Percentiles rank a stretch among this genome's conserved stretches.
These are phyloP conservation scores for Fusarium tanahbumbuense DNA, from an alignment of 2,329 filamentous ascomycete genomes.

Conservation along the genomic window DNA sequence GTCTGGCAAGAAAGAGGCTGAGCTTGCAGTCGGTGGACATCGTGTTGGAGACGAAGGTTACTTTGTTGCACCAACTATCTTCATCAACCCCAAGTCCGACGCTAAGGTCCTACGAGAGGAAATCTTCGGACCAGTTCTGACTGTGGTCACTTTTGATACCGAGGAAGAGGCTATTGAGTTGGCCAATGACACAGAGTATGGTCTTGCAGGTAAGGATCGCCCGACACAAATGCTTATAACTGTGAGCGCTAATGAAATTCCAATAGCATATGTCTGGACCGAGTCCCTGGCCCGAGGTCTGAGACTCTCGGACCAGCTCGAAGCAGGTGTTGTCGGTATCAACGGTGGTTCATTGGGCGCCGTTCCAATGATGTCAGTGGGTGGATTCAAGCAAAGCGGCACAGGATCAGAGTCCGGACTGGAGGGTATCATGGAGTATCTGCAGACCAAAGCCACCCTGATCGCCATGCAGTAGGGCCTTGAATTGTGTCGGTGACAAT, in stretches of 20 bases:
- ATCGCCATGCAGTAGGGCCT: neutral
- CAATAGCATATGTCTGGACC: neutral
- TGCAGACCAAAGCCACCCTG: neutral
- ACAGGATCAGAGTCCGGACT: neutral
- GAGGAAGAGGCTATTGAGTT: neutral
- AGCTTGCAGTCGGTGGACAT: neutral
- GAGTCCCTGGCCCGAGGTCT: neutral
- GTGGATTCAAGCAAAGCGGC: neutral
- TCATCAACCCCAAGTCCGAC: neutral
- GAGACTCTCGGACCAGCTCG: neutral
- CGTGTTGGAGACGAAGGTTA: neutral
- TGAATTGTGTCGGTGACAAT: rapidly evolving
- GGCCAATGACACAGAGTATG: neutral
- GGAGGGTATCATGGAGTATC: constrained; percentile 1
- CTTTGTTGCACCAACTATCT: neutral
- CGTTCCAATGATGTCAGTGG: neutral
- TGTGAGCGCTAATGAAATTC: no score
- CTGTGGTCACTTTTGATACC: neutral
- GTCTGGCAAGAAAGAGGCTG: neutral
- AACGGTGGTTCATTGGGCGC: neutral
- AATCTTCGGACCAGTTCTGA: neutral
- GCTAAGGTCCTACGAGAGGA: neutral
- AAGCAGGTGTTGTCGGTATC: neutral
- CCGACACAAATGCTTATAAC: no score
- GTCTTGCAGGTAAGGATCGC: neutral